Evolutionary conservation across 2,329 filamentous ascomycete genomes (phyloP).

Genomic region (Zarea fungicola): DNA sequence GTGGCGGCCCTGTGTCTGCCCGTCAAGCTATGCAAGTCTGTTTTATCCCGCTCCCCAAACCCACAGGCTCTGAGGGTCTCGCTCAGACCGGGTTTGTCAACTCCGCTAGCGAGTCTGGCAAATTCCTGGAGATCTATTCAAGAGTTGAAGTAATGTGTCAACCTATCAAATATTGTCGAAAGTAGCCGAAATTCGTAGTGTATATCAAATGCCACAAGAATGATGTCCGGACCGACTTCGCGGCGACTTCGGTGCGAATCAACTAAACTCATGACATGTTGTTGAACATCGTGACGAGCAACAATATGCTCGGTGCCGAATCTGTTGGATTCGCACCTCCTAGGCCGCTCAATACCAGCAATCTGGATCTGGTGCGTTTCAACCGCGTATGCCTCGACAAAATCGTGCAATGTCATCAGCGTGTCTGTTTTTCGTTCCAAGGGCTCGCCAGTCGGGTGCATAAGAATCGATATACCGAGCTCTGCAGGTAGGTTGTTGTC

Average conservation of each 20-base stretch:
- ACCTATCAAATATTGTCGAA: neutral
- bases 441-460: no score
- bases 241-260: neutral
- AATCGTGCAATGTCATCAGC: neutral
- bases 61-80: conserved; percentile 3
- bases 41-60: neutral
- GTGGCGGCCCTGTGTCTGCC: conserved; percentile 2
- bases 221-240: neutral
- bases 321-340: neutral
- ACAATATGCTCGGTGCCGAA: neutral
- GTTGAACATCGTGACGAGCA: neutral
- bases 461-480: neutral
- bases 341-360: neutral
- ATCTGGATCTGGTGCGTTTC: conserved; percentile 1
- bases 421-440: neutral
- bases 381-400: neutral
- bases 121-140: conserved; percentile 8
- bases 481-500: neutral
- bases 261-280: neutral
- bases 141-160: conserved; percentile 1
- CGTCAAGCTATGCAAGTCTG: neutral
- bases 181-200: neutral
- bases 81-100: neutral
- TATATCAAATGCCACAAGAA: neutral
- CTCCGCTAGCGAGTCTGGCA: neutral